Evolutionary conservation across 768 basidiomycete species (phyloP), one percentile per base, ranked within the genome.

Genomic region (Multifurca ochricompacta): DNA sequence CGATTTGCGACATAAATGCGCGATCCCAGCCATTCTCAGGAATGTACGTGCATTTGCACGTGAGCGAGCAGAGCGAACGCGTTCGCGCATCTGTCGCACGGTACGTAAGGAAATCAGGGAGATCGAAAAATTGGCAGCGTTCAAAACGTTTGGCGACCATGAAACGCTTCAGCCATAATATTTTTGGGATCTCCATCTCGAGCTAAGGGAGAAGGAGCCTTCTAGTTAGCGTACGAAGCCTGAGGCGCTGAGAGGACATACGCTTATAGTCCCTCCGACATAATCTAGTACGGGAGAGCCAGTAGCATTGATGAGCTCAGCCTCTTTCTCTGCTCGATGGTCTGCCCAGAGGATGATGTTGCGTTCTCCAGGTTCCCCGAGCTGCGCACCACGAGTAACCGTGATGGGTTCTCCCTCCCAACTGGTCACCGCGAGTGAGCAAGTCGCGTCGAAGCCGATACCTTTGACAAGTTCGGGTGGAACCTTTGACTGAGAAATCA

Each of bases 101-200:
- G 74, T 94, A 98, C 0, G 96, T 97, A 48, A 99, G 77, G 73
- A 83, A 94, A 70, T 96, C 93, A n/a, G 93, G 93, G 16, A 96
- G 80, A 65, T 95, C 93, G 68, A 84, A 88, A 73, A 89, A 88
- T 63, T 90, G 85, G 70, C 85, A 89, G 50, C 73, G 73, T 21
- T 78, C 69, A 70, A 99, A 98, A 16, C 73, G 74, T 10, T 77
- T 71, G 0, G 80, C 66, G 2, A 77, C 65, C 93, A 98, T 94
- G 71, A 87, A 76, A 56, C 81, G 84, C 69, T 94, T 97, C 39
- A 98, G 77, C 96, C 96, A 98, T 27, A 98, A 81, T 28, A 94
- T 86, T 69, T 98, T 98, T 0, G 95, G 95, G 40, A 97, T 82
- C 70, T 97, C 95, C 96, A 98, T 98, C 70, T 98, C 94, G 39